phyloP scores from a whole-genome alignment of 148 eudicot genomes.

The Mesembryanthemum crystallinum region DNA sequence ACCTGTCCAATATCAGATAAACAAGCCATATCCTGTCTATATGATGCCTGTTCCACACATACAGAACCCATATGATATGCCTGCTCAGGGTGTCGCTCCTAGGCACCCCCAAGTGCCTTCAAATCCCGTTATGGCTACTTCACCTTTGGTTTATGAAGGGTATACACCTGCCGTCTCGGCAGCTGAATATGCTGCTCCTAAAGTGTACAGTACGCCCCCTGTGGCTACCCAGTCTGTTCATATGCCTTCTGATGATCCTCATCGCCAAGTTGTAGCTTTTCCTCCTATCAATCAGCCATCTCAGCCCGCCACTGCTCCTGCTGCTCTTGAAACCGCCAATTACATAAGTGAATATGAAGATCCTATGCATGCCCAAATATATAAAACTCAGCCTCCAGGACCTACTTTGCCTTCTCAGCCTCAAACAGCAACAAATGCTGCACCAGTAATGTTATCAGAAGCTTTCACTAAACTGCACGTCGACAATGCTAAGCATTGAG shows the following conservation, averaged over 20 bases:
- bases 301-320: conserved; percentile 30
- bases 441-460: conserved; percentile 41
- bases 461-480: conserved; percentile 40
- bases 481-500: conserved; percentile 38
- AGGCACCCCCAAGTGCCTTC: conserved; percentile 50
- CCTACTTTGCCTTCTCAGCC: conserved; percentile 47
- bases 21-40: conserved; percentile 59
- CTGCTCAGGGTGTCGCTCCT: conserved; percentile 29
- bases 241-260: conserved; percentile 39
- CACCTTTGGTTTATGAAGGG: conserved; percentile 45
- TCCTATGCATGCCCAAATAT: conserved; percentile 67
- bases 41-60: conserved; percentile 57
- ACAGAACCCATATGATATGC: conserved; percentile 41
- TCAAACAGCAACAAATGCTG: conserved; percentile 38
- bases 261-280: conserved; percentile 40
- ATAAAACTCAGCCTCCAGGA: conserved; percentile 80
- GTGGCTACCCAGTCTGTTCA: conserved; percentile 31
- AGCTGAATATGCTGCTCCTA: conserved; percentile 35
- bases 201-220: conserved; percentile 29
- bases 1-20: conserved; percentile 45
- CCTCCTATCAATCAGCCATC: conserved; percentile 36
- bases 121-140: conserved; percentile 33
- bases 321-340: conserved; percentile 32
- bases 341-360: conserved; percentile 51
- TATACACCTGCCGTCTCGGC: conserved; percentile 23